Base-by-base conservation (phyloP, 805 yeast genomes). In the Hanseniaspora guilliermondii region DNA sequence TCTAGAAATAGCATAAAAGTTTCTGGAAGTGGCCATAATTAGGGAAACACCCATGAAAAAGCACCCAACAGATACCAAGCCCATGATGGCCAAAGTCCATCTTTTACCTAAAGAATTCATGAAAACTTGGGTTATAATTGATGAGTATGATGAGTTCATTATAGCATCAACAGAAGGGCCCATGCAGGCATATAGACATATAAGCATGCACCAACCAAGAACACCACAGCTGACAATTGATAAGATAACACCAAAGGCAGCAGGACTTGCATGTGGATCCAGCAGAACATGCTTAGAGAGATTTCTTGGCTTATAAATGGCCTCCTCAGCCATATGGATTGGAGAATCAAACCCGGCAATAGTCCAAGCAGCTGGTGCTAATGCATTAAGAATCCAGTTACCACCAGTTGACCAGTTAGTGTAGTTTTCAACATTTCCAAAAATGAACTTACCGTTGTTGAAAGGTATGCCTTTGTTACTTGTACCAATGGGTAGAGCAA, bases 351-450 rank as follows among this genome's bases (percentile, higher is more conserved):
- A 81, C 1, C 84, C 81, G 40, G 85, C 84, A 66, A 82, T 80
- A 30, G 86, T 80, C 88, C 88, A 83, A 56, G 81, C 76, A 4
- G 80, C 78, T 0, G 86, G 81, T 76, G 79, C 74, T 75, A 79
- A 77, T 1, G 66, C 66, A 60, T 79, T 69, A 58, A 72, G 64
- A 40, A 70, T 56, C 64, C 77, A 64, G 7, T 78, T 72, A 79
- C 82, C 79, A 30, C 85, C 85, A 30, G 64, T 68, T 3, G 78
- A 70, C 80, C 84, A 81, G 22, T 70, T 73, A 30, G 78, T 68
- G 52, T 62, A 64, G 63, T 78, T 79, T 21, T 72, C 68, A 37
- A 73, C 70, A 47, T 73, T 63, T 33, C 78, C 79, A 64, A 81
- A 82, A 50, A 82, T 80, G 62, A 70, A 79, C 16, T 63, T 56